phyloP scores from a whole-genome alignment of 2,329 filamentous ascomycete species.

The Dendryphion nanum region DNA sequence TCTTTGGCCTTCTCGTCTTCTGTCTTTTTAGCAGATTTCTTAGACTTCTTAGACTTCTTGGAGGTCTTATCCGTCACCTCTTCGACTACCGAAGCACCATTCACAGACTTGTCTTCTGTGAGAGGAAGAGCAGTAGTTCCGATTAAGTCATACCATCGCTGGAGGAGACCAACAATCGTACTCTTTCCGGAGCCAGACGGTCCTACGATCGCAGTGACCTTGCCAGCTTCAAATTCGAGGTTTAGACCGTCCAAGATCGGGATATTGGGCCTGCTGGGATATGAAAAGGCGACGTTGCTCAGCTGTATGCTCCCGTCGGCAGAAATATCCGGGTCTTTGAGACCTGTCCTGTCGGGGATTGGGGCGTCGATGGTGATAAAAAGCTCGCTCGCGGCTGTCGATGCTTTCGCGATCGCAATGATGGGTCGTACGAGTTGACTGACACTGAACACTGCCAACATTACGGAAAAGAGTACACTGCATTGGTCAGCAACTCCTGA shows the following conservation, averaged over 20 bases:
- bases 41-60: constrained; percentile 3
- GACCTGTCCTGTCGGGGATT: constrained; percentile 26
- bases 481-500: background rate
- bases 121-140: constrained; percentile 23
- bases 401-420: constrained; percentile 35
- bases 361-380: constrained; percentile 37
- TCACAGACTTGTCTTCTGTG: constrained; percentile 5
- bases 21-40: constrained; percentile 15
- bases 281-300: constrained; percentile 36
- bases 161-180: constrained; percentile 67
- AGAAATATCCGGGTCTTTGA: constrained; percentile 35
- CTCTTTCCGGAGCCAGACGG: constrained; percentile 73
- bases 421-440: constrained; percentile 30
- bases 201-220: constrained; percentile 72
- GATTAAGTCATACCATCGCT: constrained; percentile 67
- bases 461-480: constrained; percentile 39
- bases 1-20: constrained; percentile 10
- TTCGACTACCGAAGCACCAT: constrained; percentile 1
- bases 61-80: constrained; percentile 3
- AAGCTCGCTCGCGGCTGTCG: constrained; percentile 33
- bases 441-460: constrained; percentile 37
- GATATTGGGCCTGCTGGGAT: constrained; percentile 55
- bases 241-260: constrained; percentile 62
- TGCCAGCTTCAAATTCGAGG: constrained; percentile 60
- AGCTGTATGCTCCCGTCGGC: constrained; percentile 35